phyloP scores from a whole-genome alignment of 2,329 filamentous ascomycete species.

The Nectriaceae sp. region DNA sequence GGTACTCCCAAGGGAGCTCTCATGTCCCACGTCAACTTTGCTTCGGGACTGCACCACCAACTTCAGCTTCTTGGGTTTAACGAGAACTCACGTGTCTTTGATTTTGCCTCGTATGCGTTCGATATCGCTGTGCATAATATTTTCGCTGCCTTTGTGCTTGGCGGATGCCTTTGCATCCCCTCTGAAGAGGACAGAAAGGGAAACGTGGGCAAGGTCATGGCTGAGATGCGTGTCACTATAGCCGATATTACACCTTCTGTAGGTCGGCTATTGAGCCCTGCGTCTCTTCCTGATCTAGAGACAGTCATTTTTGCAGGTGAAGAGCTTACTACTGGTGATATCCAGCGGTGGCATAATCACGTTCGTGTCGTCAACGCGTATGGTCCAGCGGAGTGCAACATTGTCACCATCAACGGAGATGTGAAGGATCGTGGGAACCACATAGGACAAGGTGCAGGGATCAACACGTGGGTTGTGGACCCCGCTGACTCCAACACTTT shows the following conservation, averaged over 20 bases:
- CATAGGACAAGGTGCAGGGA: not conserved
- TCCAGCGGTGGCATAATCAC: slow-evolving; percentile 6
- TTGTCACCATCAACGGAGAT: not conserved
- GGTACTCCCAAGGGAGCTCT: slow-evolving; percentile 15
- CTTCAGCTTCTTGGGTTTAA: not conserved
- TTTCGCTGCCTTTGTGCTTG: slow-evolving; percentile 9
- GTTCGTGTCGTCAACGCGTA: slow-evolving; percentile 15
- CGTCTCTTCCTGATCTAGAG: slow-evolving; percentile 8
- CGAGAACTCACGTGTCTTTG: not conserved
- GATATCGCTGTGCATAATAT: slow-evolving; percentile 14
- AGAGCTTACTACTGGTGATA: slow-evolving; percentile 4
- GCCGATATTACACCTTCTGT: slow-evolving; percentile 15
- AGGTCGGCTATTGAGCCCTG: slow-evolving; percentile 8
- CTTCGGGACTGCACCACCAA: not conserved
- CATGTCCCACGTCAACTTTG: not conserved
- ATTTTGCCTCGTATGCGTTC: slow-evolving; percentile 7
- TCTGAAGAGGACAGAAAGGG: slow-evolving; percentile 15
- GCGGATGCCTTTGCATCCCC: slow-evolving; percentile 22
- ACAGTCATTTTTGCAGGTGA: slow-evolving; percentile 18
- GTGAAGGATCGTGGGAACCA: not conserved
- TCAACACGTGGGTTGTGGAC: slow-evolving; percentile 33
- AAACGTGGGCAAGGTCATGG: slow-evolving; percentile 8
- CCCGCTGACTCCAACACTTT: slow-evolving; percentile 28
- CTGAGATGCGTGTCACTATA: slow-evolving; percentile 1
- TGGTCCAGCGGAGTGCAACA: slow-evolving; percentile 21